Evolutionary conservation across 768 basidiomycete genomes (phyloP).

Genomic region (Leccinellum albellum): DNA sequence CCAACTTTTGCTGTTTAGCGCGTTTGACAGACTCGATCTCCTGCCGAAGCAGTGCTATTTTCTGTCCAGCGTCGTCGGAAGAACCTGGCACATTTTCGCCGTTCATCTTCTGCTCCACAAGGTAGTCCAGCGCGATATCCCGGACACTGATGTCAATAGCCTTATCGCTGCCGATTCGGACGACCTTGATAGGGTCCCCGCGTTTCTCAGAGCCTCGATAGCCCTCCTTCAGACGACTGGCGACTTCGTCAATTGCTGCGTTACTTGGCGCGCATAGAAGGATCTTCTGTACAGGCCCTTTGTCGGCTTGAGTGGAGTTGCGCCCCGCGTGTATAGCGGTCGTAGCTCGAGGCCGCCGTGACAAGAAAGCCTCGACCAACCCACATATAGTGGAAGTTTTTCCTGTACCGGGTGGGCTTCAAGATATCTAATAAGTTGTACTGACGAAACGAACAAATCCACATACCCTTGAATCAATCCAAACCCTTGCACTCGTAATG

Average conservation of each 20-base stretch:
- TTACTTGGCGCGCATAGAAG: constrained; percentile 97
- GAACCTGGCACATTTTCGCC: constrained; percentile 35
- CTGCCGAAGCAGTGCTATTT: constrained; percentile 54
- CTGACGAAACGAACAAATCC: neutral
- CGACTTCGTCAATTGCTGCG: constrained; percentile 96
- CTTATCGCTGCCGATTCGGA: constrained; percentile 81
- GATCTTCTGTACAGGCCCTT: constrained; percentile 58
- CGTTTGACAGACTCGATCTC: constrained; percentile 71
- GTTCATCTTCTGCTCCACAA: constrained; percentile 76
- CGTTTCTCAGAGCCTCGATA: constrained; percentile 54
- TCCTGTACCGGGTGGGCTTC: constrained; percentile 94
- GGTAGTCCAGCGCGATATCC: constrained; percentile 81
- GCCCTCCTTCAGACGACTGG: constrained; percentile 80
- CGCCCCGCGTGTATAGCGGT: constrained; percentile 50
- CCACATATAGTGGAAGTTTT: constrained; percentile 98
- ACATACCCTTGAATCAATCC: constrained; percentile 90
- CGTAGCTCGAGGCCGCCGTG: constrained; percentile 48
- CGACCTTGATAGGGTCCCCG: constrained; percentile 66
- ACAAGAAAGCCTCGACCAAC: constrained; percentile 79
- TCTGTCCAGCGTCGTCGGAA: constrained; percentile 50
- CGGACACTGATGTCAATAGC: constrained; percentile 75
- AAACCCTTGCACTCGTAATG: constrained; percentile 73
- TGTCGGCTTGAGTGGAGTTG: constrained; percentile 37
- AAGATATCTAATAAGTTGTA: neutral
- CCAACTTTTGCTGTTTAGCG: constrained; percentile 53